These are phyloP conservation scores for Fusarium sp. DNA, from an alignment of 2,329 filamentous ascomycete species.

Conservation along the genomic window DNA sequence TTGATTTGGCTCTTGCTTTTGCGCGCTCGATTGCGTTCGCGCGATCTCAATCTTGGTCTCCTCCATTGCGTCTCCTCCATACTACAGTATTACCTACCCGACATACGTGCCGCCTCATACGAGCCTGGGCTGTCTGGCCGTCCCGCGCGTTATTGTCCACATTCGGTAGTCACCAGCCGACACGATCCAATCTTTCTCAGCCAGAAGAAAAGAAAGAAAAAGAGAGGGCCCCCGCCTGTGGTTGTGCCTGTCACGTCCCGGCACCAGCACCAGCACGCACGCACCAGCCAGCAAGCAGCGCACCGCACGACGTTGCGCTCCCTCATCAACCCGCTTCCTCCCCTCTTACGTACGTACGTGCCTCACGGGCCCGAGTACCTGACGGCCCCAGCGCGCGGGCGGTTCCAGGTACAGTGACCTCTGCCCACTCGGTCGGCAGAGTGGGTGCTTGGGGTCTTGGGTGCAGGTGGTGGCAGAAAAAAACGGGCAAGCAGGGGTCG, in stretches of 20 bases:
- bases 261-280: not conserved
- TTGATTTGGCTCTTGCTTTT: conserved; percentile 4
- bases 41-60: conserved; percentile 4
- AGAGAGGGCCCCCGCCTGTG: not conserved
- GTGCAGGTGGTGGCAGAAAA: conserved; percentile 35
- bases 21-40: conserved; percentile 4
- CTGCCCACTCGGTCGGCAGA: conserved; percentile 29
- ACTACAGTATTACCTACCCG: not conserved
- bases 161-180: conserved; percentile 33
- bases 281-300: not conserved
- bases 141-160: conserved; percentile 22
- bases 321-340: not conserved
- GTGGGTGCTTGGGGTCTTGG: conserved; percentile 21
- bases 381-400: conserved; percentile 27
- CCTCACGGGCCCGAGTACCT: conserved; percentile 25
- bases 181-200: conserved; percentile 19
- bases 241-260: not conserved
- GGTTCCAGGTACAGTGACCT: conserved; percentile 46
- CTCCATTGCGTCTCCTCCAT: not conserved
- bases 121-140: conserved; percentile 6
- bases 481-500: conserved; percentile 42
- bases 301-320: not conserved
- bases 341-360: not conserved
- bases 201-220: conserved; percentile 7
- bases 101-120: conserved; percentile 10